Percentiles rank a stretch among this genome's conserved stretches.
Evolutionary conservation across 2,329 filamentous ascomycete genomes (phyloP).

Genomic region (Cryoendolithus antarcticus): DNA sequence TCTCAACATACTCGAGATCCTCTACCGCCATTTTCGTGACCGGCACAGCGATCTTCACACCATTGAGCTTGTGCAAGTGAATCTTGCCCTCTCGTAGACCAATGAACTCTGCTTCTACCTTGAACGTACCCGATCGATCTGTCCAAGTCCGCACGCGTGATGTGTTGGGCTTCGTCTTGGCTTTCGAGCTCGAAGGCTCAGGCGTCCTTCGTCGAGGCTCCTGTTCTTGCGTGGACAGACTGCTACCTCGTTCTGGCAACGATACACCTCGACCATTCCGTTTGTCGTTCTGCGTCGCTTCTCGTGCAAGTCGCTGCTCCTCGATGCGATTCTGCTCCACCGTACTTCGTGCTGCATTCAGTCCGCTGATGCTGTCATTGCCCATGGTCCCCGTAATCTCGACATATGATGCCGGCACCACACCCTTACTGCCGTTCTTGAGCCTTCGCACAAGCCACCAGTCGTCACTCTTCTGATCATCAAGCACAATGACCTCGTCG

Average conservation of each 20-base stretch:
- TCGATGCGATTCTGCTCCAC: constrained; percentile 69
- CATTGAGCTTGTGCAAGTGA: constrained; percentile 94
- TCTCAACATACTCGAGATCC: constrained; percentile 91
- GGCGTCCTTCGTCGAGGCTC: constrained; percentile 12
- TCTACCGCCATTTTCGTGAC: constrained; percentile 90
- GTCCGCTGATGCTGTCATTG: constrained; percentile 38
- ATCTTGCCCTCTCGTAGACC: constrained; percentile 93
- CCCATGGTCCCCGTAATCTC: constrained; percentile 64
- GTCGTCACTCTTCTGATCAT: constrained; percentile 86
- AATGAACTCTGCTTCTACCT: constrained; percentile 92
- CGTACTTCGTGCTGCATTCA: constrained; percentile 51
- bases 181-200: constrained; percentile 10
- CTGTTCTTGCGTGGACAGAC: constrained; percentile 60
- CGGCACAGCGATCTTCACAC: constrained; percentile 95
- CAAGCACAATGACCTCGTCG: constrained; percentile 82
- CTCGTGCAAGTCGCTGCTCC: constrained; percentile 72
- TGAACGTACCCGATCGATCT: constrained; percentile 89
- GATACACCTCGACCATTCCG: constrained; percentile 54
- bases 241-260: constrained; percentile 69
- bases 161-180: constrained; percentile 71
- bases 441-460: constrained; percentile 94
- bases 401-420: constrained; percentile 92
- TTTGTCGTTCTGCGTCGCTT: constrained; percentile 56
- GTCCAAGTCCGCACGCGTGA: constrained; percentile 85
- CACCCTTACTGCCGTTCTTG: constrained; percentile 87